Evolutionary conservation across 1,284 basidiomycete genomes (phyloP).

Genomic region (Peniophora sp.): DNA sequence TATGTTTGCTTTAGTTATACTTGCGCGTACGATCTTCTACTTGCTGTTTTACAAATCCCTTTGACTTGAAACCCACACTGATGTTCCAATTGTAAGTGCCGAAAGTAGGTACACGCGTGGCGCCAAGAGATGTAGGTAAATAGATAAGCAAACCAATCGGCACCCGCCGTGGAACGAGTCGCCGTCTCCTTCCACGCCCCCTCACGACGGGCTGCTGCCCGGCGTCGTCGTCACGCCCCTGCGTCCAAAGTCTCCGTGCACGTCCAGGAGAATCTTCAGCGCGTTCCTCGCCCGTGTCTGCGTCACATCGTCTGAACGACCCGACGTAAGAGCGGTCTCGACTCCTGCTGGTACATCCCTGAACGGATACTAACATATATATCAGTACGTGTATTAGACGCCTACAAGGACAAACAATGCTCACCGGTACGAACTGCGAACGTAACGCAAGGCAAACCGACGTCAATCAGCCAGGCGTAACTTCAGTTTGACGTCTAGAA

Average conservation of each 20-base stretch:
- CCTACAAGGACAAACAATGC: constrained; percentile 22
- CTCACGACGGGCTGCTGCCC: background rate
- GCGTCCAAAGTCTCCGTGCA: constrained; percentile 76
- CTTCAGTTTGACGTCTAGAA: background rate
- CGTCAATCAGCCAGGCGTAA: too few species aligned
- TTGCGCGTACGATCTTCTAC: too few species aligned
- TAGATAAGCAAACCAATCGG: background rate
- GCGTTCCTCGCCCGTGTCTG: constrained; percentile 88
- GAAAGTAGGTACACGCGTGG: background rate
- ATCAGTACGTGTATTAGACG: background rate
- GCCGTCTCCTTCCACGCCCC: background rate
- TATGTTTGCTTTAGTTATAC: too few species aligned
- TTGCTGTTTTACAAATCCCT: background rate
- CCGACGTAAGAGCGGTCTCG: constrained; percentile 63
- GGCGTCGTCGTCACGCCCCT: constrained; percentile 16
- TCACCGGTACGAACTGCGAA: constrained; percentile 61
- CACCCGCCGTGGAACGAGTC: background rate
- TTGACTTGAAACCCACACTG: background rate
- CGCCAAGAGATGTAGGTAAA: background rate
- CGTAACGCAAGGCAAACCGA: constrained; percentile 1
- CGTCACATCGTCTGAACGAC: constrained; percentile 73
- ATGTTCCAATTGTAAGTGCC: background rate
- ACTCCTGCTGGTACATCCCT: constrained; percentile 54
- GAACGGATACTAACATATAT: constrained; percentile 15
- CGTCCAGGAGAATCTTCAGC: constrained; percentile 81